Base-by-base conservation (phyloP, 2,329 filamentous ascomycete species). In the Botrytis deweyae region DNA sequence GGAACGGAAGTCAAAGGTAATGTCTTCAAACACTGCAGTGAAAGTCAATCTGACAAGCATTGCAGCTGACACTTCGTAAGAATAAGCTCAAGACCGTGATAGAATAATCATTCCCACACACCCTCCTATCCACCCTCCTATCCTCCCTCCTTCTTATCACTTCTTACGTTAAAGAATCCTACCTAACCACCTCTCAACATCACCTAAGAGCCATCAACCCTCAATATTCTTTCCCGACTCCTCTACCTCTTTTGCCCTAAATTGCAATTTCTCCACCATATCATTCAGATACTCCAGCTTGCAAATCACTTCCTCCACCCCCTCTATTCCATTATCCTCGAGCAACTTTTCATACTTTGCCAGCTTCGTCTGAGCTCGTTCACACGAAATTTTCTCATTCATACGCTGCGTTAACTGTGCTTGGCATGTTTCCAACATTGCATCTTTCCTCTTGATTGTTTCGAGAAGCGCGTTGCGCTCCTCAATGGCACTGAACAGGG, bases 221-320 rank as follows among this genome's bases (percentile, higher is more conserved):
- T 62, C 22, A 25, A 62, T 16, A 7, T 6, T 22, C 9, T 16
- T 38, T 38, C 33, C 9, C 42, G 10, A 10, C 33, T 4, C 8
- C 36, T n/a, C 36, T 3, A 3, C 36, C 25, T 25, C 25, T 2
- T n/a, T 22, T 14, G 2, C 1, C 12, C 7, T 16, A 18, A 1
- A 4, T 63, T 9, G 40, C 3, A 9, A 25, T 2, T 2, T 16
- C 9, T n/a, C 12, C 25, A n/a, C 22, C 22, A 18, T 9, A 0
- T 10, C 25, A 9, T 22, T 18, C 36, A 40, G 12, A 42, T n/a
- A n/a, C 8, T 42, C 22, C 38, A 63, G 7, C 36, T 40, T 40
- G 14, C 1, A 1, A 40, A 42, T 42, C 38, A 63, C 36, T n/a
- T 42, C 61, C 22, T 63, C 61, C 12, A 40, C 61, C 14, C 36